phyloP scores from a whole-genome alignment of 441 rosid species.

The Kokia cookei region DNA sequence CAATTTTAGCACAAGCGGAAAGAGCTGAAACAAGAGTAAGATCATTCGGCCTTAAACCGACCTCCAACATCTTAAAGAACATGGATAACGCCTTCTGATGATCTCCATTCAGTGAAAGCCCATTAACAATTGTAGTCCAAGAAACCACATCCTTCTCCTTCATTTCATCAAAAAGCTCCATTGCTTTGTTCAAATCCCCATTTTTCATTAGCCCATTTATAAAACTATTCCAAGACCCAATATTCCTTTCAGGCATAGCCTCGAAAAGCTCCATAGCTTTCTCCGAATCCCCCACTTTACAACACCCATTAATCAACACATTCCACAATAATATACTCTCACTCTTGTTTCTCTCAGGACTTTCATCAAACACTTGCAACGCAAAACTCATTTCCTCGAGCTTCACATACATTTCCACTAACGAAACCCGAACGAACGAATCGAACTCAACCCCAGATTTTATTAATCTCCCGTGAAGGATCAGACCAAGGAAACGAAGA shows the following conservation, averaged over 20 bases:
- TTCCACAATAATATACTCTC: constrained; percentile 50
- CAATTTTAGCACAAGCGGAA: constrained; percentile 57
- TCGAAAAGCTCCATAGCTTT: constrained; percentile 45
- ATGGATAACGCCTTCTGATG: constrained; percentile 37
- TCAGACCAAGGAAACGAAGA: constrained; percentile 28
- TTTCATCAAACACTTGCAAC: constrained; percentile 53
- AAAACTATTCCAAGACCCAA: constrained; percentile 55
- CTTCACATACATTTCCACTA: constrained; percentile 53
- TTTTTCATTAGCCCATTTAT: constrained; percentile 42
- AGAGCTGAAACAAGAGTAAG: constrained; percentile 48
- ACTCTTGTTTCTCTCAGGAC: constrained; percentile 31
- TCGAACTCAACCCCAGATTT: constrained; percentile 39
- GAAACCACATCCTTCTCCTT: constrained; percentile 43
- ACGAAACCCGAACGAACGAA: constrained; percentile 37
- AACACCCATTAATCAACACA: constrained; percentile 57
- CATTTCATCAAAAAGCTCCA: constrained; percentile 40
- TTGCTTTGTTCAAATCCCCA: constrained; percentile 36
- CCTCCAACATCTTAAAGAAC: constrained; percentile 49
- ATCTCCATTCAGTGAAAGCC: constrained; percentile 33
- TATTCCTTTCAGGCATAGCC: constrained; percentile 43
- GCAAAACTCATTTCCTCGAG: constrained; percentile 25
- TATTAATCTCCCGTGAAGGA: constrained; percentile 36
- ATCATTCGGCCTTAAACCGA: constrained; percentile 40
- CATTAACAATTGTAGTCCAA: constrained; percentile 57
- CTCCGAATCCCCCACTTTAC: constrained; percentile 34